Conservation (phyloP, 148 eudicot genomes). For the Camellia granthamiana region DNA sequence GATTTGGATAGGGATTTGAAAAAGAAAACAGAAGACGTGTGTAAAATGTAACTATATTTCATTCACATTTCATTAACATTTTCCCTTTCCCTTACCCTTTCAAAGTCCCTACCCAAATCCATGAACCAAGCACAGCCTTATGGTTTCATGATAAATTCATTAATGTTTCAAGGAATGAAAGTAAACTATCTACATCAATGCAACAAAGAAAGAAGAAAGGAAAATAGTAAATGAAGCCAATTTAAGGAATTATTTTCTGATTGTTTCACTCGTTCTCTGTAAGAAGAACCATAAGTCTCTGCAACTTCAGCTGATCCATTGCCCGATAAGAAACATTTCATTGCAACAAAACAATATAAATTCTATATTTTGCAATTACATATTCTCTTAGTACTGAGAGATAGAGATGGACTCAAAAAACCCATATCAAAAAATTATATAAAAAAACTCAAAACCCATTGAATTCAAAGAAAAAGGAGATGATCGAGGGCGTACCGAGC, state of each 20-base stretch:
- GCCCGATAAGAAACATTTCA: neutral
- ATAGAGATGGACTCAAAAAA: neutral
- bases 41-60: too few relatives aligned
- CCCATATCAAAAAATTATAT: too few relatives aligned
- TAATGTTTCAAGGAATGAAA: neutral
- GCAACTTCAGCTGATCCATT: neutral
- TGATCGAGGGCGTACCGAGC: conserved; percentile 38
- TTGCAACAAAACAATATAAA: neutral
- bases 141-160: neutral
- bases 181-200: too few relatives aligned
- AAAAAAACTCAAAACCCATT: neutral
- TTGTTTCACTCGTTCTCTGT: neutral
- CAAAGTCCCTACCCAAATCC: too few relatives aligned
- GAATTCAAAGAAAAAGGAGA: neutral
- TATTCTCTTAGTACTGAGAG: neutral
- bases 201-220: neutral
- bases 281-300: neutral
- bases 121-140: too few relatives aligned
- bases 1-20: too few relatives aligned
- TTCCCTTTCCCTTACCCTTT: too few relatives aligned
- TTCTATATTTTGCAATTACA: neutral
- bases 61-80: too few relatives aligned
- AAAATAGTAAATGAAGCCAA: neutral
- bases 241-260: neutral
- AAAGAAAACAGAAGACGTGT: too few relatives aligned